phyloP scores from a whole-genome alignment of 1,139 yeast genomes.

The Yamadazyma oceani region DNA sequence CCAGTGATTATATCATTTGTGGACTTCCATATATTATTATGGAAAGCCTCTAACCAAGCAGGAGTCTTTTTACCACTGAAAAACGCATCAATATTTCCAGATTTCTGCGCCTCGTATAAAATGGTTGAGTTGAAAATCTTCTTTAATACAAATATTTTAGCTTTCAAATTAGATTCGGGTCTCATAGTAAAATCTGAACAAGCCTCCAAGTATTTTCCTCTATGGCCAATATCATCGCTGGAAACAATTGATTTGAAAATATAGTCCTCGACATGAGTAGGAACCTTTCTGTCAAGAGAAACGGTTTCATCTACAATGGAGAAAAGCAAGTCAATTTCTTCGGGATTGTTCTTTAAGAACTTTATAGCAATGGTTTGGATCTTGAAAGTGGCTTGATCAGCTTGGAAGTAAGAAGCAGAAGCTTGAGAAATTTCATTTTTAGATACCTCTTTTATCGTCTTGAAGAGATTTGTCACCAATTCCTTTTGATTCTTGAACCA shows the following conservation, averaged over 20 bases:
- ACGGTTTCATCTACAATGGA: conserved; percentile 50
- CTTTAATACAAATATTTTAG: conserved; percentile 65
- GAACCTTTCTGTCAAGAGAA: conserved; percentile 46
- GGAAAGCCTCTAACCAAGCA: conserved; percentile 64
- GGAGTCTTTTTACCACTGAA: conserved; percentile 38
- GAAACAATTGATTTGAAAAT: conserved; percentile 58
- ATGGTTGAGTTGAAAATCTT: conserved; percentile 67
- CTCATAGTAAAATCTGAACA: conserved; percentile 51
- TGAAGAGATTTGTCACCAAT: conserved; percentile 46
- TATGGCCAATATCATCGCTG: conserved; percentile 44
- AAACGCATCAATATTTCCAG: conserved; percentile 51
- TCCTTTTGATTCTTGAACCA: conserved; percentile 65
- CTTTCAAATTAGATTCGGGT: conserved; percentile 41
- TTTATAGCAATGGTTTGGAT: conserved; percentile 57
- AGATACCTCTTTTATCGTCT: conserved; percentile 34
- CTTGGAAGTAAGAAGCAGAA: conserved; percentile 67
- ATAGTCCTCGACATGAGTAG: conserved; percentile 53
- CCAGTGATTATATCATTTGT: conserved; percentile 53
- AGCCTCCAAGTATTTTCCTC: conserved; percentile 52
- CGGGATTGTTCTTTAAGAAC: conserved; percentile 39
- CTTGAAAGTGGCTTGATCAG: conserved; percentile 68
- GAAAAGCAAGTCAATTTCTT: conserved; percentile 40
- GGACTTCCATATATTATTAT: conserved; percentile 72
- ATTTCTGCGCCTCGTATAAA: conserved; percentile 56
- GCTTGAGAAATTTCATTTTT: conserved; percentile 38